Base-by-base conservation (phyloP, 179 eudicot species). In the Corrigiola litoralis region DNA sequence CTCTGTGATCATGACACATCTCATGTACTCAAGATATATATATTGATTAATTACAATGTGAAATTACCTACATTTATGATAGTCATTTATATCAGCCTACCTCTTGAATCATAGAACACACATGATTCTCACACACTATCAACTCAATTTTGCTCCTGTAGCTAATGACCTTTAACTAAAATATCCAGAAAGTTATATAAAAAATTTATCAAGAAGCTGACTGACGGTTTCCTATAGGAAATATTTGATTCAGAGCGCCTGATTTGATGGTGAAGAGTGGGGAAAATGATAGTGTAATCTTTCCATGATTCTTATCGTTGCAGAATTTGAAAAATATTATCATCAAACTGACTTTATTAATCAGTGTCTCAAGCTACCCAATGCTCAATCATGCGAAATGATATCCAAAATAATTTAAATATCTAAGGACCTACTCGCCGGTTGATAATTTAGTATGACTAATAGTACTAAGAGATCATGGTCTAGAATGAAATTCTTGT, bases 401-500 rank as follows among this genome's bases (percentile, higher is more conserved):
- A 40, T 40, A 13, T n/a, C 11, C 44, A 40, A 10, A 3, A 10
- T 40, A 40, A 10, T 40, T 2, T 40, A 40, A 7, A 1, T 2
- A n/a, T 10, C 11, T 10, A 4, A 40, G 14, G 44, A n/a, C 11
- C 44, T n/a, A 40, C 44, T 10, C 16, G 44, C 44, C 44, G 44
- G 13, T 7, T 0, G 13, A 38, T 38, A 1, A 38, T 38, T 38
- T 38, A 37, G 1, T 1, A 1, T 7, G 13, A 38, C 8, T 38
- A 9, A 38, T 7, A 7, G 8, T 38, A 37, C 7, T 37, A n/a
- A n/a, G n/a, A n/a, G n/a, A n/a, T n/a, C n/a, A n/a, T n/a, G n/a
- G n/a, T n/a, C n/a, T 16, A 60, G 65, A 60, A 60, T 59, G 20
- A 25, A 24, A 38, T 45, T 21, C 53, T 62, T 62, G 20, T 62